Conservation (phyloP, 116 monocot species). For the Thalassia testudinum region DNA sequence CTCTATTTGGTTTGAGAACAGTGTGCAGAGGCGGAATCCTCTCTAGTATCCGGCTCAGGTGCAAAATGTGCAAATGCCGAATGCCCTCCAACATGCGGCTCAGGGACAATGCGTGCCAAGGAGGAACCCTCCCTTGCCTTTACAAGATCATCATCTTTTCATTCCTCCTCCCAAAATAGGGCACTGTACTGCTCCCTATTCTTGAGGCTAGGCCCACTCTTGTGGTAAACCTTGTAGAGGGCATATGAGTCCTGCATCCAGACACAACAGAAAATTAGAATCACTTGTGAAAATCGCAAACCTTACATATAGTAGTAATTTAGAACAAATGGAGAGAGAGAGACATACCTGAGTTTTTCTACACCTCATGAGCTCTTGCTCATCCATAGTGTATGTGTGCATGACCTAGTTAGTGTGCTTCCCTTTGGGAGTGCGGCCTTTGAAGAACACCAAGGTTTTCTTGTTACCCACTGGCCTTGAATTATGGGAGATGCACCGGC, state of each 20-base stretch:
- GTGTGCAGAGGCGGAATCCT: too few relatives aligned
- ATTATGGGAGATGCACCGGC: constrained; percentile 40
- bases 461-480: constrained; percentile 59
- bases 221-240: constrained; percentile 64
- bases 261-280: too few relatives aligned
- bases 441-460: constrained; percentile 82
- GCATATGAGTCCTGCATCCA: constrained; percentile 49
- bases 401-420: constrained; percentile 83
- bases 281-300: too few relatives aligned
- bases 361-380: constrained; percentile 22
- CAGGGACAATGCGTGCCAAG: too few relatives aligned
- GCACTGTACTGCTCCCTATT: constrained; percentile 92
- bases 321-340: too few relatives aligned
- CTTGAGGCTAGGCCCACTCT: constrained; percentile 82
- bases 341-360: constrained; percentile 33
- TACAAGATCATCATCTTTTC: constrained; percentile 29
- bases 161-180: constrained; percentile 77
- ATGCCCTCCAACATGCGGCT: too few relatives aligned
- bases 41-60: too few relatives aligned
- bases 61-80: too few relatives aligned
- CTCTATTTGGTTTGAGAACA: too few relatives aligned
- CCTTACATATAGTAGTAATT: too few relatives aligned
- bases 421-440: constrained; percentile 74
- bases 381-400: constrained; percentile 79
- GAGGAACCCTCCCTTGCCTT: too few relatives aligned